Percentiles rank a stretch among this genome's conserved stretches.
Evolutionary conservation across 305 asterid species (phyloP).

Genomic region (Petunia hybrid): DNA sequence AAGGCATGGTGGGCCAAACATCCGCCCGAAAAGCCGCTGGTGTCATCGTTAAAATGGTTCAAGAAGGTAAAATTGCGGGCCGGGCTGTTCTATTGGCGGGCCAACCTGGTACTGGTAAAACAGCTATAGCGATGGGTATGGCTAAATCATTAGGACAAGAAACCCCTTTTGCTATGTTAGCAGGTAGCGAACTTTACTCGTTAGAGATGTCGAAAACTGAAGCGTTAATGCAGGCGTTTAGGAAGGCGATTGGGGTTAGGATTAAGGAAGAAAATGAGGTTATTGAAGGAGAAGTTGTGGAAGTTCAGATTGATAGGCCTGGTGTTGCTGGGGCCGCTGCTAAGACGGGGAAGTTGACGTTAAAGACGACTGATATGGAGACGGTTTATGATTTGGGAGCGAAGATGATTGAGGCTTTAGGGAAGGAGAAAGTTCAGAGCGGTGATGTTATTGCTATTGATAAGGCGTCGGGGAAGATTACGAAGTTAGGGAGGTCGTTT

Average conservation of each 20-base stretch:
- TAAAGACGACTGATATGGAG: conserved; percentile 94
- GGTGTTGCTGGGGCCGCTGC: conserved; percentile 84
- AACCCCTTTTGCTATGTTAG: conserved; percentile 91
- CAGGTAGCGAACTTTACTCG: conserved; percentile 88
- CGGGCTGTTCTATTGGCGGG: conserved; percentile 89
- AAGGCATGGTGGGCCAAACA: conserved; percentile 90
- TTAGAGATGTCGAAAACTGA: conserved; percentile 92
- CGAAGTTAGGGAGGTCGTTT: conserved; percentile 88
- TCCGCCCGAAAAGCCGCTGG: conserved; percentile 90
- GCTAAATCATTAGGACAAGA: conserved; percentile 86
- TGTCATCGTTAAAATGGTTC: conserved; percentile 86
- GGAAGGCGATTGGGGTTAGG: conserved; percentile 85
- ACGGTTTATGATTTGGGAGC: conserved; percentile 77
- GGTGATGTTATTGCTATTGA: conserved; percentile 92
- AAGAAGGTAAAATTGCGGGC: conserved; percentile 85
- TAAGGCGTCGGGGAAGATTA: conserved; percentile 92
- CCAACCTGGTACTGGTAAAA: conserved; percentile 88
- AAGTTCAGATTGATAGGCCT: conserved; percentile 77
- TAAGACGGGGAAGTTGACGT: conserved; percentile 79
- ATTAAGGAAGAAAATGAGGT: conserved; percentile 91
- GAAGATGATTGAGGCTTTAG: conserved; percentile 83
- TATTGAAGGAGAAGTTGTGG: conserved; percentile 95
- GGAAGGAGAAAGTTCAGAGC: conserved; percentile 94
- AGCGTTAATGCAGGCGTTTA: conserved; percentile 88
- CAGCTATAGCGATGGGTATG: conserved; percentile 98